Evolutionary conservation across 2,329 filamentous ascomycete species (phyloP).

Genomic region (Rhytidhysteron rufulum): DNA sequence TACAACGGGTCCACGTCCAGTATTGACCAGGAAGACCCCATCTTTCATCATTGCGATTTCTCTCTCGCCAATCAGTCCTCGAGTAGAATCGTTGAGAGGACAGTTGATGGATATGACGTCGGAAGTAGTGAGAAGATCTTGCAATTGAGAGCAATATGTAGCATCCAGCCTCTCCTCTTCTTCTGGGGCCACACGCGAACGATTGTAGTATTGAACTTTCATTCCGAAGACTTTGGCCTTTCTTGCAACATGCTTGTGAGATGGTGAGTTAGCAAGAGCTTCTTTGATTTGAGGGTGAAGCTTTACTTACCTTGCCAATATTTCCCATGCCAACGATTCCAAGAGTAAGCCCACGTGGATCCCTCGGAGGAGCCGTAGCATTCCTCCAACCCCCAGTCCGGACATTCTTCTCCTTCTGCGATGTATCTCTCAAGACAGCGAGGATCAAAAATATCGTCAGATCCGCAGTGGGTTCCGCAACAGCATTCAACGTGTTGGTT

Average conservation of each 20-base stretch:
- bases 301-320: too few species aligned
- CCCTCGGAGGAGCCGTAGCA: conserved; percentile 32
- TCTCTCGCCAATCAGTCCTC: conserved; percentile 34
- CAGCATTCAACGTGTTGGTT: conserved; percentile 53
- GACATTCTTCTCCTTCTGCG: conserved; percentile 31
- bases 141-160: conserved; percentile 35
- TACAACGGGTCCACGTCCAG: conserved; percentile 48
- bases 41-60: conserved; percentile 48
- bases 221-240: conserved; percentile 43
- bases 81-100: conserved; percentile 42
- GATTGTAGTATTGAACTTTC: conserved; percentile 44
- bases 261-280: neutral
- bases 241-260: conserved; percentile 35
- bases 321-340: too few species aligned
- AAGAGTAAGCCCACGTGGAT: too few species aligned
- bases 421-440: conserved; percentile 46
- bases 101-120: conserved; percentile 49
- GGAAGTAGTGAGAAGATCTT: conserved; percentile 38
- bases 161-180: conserved; percentile 32
- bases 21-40: conserved; percentile 49
- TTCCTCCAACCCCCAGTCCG: conserved; percentile 39
- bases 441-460: conserved; percentile 49
- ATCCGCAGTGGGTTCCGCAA: conserved; percentile 51
- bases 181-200: conserved; percentile 28
- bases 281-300: too few species aligned